Evolutionary conservation across 345 rosid genomes (phyloP).

Genomic region (Euphorbia tirucalli): DNA sequence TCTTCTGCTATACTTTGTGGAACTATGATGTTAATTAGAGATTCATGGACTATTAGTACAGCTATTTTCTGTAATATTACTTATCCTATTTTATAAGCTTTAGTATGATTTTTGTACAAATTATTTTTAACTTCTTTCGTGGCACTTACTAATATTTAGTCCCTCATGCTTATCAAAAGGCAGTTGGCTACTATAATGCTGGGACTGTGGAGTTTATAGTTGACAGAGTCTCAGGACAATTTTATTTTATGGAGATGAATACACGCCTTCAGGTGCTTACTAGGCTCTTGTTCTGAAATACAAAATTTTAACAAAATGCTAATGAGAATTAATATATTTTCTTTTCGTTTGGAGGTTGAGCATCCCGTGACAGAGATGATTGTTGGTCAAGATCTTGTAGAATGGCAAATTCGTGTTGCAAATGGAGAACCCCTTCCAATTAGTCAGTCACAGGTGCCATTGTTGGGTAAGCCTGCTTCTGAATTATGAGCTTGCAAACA

Average conservation of each 20-base stretch:
- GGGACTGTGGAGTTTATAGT: constrained; percentile 97
- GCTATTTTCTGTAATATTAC: constrained; percentile 1
- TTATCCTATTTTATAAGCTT: neutral
- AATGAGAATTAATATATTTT: constrained; percentile 10
- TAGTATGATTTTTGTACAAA: neutral
- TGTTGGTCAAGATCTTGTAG: constrained; percentile 93
- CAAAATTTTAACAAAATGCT: constrained; percentile 13
- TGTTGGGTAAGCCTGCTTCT: constrained; percentile 50
- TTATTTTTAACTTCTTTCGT: constrained; percentile 1
- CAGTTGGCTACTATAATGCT: constrained; percentile 91
- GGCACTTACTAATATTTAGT: constrained; percentile 30
- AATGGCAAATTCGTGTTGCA: constrained; percentile 92
- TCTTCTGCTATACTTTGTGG: neutral
- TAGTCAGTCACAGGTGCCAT: constrained; percentile 68
- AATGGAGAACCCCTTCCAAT: constrained; percentile 85
- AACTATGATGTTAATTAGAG: neutral
- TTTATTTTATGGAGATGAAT: constrained; percentile 98
- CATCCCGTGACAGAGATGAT: constrained; percentile 99
- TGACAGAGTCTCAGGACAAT: constrained; percentile 67
- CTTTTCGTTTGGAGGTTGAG: constrained; percentile 63
- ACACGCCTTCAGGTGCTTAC: constrained; percentile 82
- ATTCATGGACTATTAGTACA: neutral
- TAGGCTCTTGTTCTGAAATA: constrained; percentile 8
- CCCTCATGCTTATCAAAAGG: constrained; percentile 51
- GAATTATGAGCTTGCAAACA: neutral